These are phyloP conservation scores for Meyerozyma elateridarum DNA, from an alignment of 1,139 yeast species.

Conservation along the genomic window DNA sequence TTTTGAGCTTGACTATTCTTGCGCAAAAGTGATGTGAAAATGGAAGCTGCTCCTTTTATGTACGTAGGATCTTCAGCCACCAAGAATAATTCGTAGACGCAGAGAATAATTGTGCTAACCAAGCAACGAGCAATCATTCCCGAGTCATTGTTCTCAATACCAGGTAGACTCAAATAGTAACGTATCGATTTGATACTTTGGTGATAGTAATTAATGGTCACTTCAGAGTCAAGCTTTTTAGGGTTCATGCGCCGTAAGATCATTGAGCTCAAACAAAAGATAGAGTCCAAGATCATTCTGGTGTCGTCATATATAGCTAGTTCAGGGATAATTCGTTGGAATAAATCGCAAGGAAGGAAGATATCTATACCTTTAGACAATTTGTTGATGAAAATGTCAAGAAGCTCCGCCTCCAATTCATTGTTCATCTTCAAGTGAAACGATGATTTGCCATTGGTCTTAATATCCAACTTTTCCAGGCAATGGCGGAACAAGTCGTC, in stretches of 20 bases:
- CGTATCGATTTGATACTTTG: conserved; percentile 30
- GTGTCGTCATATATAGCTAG: conserved; percentile 37
- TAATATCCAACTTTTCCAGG: conserved; percentile 19
- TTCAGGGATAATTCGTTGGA: conserved; percentile 29
- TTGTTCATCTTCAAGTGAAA: conserved; percentile 17
- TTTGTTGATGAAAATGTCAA: conserved; percentile 29
- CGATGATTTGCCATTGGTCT: conserved; percentile 8
- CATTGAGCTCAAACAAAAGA: conserved; percentile 33
- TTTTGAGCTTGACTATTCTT: conserved; percentile 14
- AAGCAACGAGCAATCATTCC: conserved; percentile 33
- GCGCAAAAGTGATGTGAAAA: conserved; percentile 24
- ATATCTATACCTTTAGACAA: conserved; percentile 26
- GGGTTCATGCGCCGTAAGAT: conserved; percentile 29
- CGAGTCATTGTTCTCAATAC: conserved; percentile 19
- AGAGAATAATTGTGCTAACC: conserved; percentile 32
- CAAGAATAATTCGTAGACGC: conserved; percentile 36
- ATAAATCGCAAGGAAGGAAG: conserved; percentile 26
- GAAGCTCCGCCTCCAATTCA: conserved; percentile 26
- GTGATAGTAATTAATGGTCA: conserved; percentile 35
- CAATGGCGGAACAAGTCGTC: conserved; percentile 27
- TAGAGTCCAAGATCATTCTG: conserved; percentile 30
- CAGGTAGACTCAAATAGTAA: conserved; percentile 23
- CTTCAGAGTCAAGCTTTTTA: conserved; percentile 23
- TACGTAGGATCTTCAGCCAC: conserved; percentile 34
- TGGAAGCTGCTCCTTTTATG: conserved; percentile 32